Percentiles rank a stretch among this genome's conserved stretches.
These are phyloP conservation scores for Aspergillus quadricinctus DNA, from an alignment of 2,329 filamentous ascomycete genomes.

Conservation along the genomic window DNA sequence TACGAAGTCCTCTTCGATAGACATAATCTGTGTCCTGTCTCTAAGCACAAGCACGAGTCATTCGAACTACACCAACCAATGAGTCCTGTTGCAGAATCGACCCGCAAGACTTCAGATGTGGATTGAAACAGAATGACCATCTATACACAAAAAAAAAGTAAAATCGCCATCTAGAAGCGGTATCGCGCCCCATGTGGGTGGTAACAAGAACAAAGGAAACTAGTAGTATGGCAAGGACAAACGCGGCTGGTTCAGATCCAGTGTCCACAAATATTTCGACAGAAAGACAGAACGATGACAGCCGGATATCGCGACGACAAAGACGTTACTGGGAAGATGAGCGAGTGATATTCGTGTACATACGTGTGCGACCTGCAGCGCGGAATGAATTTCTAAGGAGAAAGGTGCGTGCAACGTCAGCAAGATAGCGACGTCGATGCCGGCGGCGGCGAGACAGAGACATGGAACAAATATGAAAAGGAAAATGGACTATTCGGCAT, in stretches of 20 bases:
- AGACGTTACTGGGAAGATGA: neutral
- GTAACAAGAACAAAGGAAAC: neutral
- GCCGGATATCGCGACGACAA: neutral
- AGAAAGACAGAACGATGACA: neutral
- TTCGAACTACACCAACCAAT: neutral
- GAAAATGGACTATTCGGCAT: constrained; percentile 25
- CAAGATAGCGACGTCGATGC: neutral
- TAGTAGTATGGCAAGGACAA: neutral
- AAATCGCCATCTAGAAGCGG: neutral
- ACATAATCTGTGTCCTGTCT: neutral
- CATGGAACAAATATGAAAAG: neutral
- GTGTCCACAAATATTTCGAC: neutral
- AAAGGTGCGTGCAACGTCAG: neutral
- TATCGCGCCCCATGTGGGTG: neutral
- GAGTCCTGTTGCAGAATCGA: neutral
- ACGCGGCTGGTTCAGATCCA: neutral
- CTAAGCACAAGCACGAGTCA: neutral
- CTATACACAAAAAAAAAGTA: neutral
- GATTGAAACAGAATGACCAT: neutral
- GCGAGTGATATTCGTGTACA: neutral
- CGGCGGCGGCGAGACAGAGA: neutral
- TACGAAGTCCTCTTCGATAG: neutral
- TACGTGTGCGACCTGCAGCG: neutral
- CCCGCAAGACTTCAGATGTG: neutral
- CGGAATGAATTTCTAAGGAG: neutral